Base-by-base conservation (phyloP, 2,329 filamentous ascomycete genomes). In the Fusarium heterosporum region DNA sequence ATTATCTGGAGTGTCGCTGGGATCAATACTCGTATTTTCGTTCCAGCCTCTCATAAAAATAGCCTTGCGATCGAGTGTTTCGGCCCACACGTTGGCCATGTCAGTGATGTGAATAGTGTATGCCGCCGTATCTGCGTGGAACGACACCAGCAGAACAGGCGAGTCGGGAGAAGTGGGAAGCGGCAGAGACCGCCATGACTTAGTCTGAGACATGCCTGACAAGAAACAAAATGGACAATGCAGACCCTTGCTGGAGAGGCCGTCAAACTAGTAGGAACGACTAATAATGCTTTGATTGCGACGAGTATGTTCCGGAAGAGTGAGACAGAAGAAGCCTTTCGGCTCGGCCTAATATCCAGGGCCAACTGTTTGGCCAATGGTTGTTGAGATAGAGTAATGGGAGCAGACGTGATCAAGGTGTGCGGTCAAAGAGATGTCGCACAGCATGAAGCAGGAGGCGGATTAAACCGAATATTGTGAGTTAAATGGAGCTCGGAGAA, bases 101-200 rank as follows among this genome's bases (percentile, higher is more conserved):
- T 95, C 92, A 4, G 90, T 93, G 38, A 95, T 74, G 58, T 87
- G 83, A 28, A 94, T 75, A 3, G 80, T 83, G 78, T 94, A 94
- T 12, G 87, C 84, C 22, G 83, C 77, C 16, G 80, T 50, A 7
- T 79, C 79, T 71, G 90, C 88, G 28, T 77, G 73, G 19, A 85
- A 80, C 62, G 90, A 90, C 41, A 91, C 81, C 32, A 94, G 81
- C 9, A 94, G 82, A 36, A 84, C 80, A 12, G 90, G 90, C 8
- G 88, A 69, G 17, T 78, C 76, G 13, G 77, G 72, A 34, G 80
- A 80, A 19, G 69, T 48, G 16, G 76, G 61, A 32, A 82, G 73
- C 39, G 84, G 83, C 60, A 87, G 76, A 30, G 80, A 80, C 49
- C 80, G 78, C 85, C 85, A 88, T 69, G 74, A 73, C 52, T 73